Percentiles rank a stretch among this genome's conserved stretches.
phyloP scores from a whole-genome alignment of 257 asterid genomes.

The Jasminum sambac region DNA sequence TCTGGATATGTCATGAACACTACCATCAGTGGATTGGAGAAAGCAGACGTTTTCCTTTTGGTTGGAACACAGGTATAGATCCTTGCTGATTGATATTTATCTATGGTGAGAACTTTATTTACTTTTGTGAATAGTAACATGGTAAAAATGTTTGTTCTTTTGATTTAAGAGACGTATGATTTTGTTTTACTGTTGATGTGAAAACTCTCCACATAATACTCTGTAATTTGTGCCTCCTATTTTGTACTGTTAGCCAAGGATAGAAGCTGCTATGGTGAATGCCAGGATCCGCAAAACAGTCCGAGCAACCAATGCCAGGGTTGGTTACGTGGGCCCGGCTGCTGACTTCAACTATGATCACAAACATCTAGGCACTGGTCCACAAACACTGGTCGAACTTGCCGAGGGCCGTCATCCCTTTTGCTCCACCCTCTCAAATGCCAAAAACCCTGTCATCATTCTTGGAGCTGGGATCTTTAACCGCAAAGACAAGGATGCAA shows the following conservation, averaged over 20 bases:
- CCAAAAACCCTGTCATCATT: slow-evolving; percentile 84
- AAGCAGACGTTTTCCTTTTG: slow-evolving; percentile 88
- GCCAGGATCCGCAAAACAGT: slow-evolving; percentile 93
- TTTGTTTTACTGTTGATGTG: neutral
- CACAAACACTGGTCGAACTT: slow-evolving; percentile 69
- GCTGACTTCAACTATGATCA: slow-evolving; percentile 88
- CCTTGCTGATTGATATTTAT: slow-evolving; percentile 17
- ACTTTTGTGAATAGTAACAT: neutral
- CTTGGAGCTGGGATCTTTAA: slow-evolving; percentile 80
- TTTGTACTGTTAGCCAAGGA: slow-evolving; percentile 74
- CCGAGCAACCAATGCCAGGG: slow-evolving; percentile 78
- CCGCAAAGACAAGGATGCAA: slow-evolving; percentile 80
- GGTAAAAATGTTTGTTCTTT: neutral
- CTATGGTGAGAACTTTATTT: neutral
- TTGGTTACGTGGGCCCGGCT: slow-evolving; percentile 84
- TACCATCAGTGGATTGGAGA: slow-evolving; percentile 91
- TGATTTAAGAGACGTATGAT: neutral
- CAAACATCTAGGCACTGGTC: slow-evolving; percentile 83
- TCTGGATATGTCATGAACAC: slow-evolving; percentile 95
- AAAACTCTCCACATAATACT: neutral
- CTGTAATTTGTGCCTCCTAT: slow-evolving; percentile 8
- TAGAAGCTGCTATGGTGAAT: slow-evolving; percentile 98
- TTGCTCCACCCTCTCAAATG: slow-evolving; percentile 55
- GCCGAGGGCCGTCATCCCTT: slow-evolving; percentile 85
- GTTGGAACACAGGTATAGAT: slow-evolving; percentile 93